phyloP scores from a whole-genome alignment of 1,284 basidiomycete genomes.

The Cryptococcus sp. region DNA sequence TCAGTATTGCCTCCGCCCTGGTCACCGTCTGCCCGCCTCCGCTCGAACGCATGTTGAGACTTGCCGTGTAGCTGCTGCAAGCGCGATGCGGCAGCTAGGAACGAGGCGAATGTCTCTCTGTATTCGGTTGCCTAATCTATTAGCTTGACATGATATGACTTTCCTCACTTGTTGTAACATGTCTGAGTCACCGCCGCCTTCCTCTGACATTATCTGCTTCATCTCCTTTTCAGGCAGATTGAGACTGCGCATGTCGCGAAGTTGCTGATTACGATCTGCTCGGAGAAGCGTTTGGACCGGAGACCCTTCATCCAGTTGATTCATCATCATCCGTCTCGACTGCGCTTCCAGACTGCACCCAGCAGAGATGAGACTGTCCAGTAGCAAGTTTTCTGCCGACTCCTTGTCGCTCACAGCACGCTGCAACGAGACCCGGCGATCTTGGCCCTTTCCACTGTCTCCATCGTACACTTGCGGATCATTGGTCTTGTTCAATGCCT shows the following conservation, averaged over 20 bases:
- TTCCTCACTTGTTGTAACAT: not conserved
- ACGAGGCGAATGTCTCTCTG: not conserved
- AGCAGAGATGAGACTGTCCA: not conserved
- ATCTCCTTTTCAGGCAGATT: not conserved
- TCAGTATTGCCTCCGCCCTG: not conserved
- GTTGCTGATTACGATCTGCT: not conserved
- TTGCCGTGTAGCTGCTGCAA: not conserved
- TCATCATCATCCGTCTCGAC: not conserved
- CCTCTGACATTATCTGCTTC: not conserved
- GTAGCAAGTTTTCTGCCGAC: not conserved
- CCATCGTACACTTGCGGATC: not conserved
- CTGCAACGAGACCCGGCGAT: not conserved
- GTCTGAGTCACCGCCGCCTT: not conserved
- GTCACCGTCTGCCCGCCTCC: not conserved
- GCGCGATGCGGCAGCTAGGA: not conserved
- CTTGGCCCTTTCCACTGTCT: not conserved
- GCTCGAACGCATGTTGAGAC: not conserved
- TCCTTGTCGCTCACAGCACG: not conserved
- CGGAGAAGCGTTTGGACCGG: not conserved
- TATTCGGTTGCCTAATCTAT: not conserved
- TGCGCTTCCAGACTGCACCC: constrained; percentile 1
- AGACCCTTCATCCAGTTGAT: not conserved
- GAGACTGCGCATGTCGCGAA: not conserved
- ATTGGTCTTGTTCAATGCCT: not conserved
- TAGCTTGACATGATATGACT: not conserved